Base-by-base conservation (phyloP, 2,329 filamentous ascomycete species). In the Ascochyta viciae-villosae region DNA sequence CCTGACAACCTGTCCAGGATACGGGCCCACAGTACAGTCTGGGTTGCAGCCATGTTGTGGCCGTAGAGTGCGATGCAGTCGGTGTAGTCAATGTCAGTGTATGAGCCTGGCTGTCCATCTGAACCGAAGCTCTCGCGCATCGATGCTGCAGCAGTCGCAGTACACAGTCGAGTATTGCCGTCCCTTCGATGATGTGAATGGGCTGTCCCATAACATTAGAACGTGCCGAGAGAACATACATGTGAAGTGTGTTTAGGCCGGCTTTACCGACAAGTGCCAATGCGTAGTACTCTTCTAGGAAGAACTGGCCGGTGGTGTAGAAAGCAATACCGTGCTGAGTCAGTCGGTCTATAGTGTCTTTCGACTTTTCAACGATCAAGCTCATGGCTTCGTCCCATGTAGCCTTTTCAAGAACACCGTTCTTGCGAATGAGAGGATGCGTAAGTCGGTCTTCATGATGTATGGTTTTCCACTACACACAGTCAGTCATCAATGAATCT, bases 331-430 rank as follows among this genome's bases (percentile, higher is more conserved):
- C 48, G 29, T 57, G 54, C 38, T 50, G 49, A 2, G 54, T 57
- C 24, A 57, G 43, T 13, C 41, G 49, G 4, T 52, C 43, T 8
- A 52, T 57, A 8, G 44, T 51, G 10, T 48, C 12, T 26, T 45
- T 51, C n/a, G 54, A 52, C 37, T 57, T 57, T 33, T 57, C 43
- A 9, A 53, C 45, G 23, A 58, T 58, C 26, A 58, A 24, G 24
- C 44, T 54, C 50, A 58, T 58, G 13, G 54, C 54, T 42, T 58
- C 54, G 33, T 58, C 50, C 54, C 50, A 58, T 19, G 54, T 50
- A 13, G 49, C 50, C 23, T 40, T 51, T 27, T 49, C 44, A 31
- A 56, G 53, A 40, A 51, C 44, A 23, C 53, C 53, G 23, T 56
- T 50, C 12, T 41, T 44, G 24, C 53, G 53, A 39, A 56, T 51